Evolutionary conservation across 2,329 filamentous ascomycete genomes (phyloP), one percentile per base, ranked within the genome.

Genomic region (Exophiala bonariae): DNA sequence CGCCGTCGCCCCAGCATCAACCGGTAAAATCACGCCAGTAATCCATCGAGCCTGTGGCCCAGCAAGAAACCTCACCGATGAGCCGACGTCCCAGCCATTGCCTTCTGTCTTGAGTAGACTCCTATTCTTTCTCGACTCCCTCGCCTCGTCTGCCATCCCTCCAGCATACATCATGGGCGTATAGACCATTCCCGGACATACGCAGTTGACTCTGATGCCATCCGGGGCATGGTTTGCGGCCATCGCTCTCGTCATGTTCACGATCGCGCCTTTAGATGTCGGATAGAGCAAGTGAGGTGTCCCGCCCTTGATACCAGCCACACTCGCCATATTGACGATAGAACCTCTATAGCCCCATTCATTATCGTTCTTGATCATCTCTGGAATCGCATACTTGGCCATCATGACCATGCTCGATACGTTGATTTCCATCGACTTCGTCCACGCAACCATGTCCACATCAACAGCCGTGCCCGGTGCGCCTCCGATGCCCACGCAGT

Each of bases 371-470:
- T 69, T 71, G 18, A 55, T 52, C 82, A 86, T 86, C 3, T 68
- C 75, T 0, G 82, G 82, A 22, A 86, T 76, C 0, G 75, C 75
- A 55, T 79, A 77, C 57, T 83, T 83, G 14, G 71, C 69, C 80
- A 86, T 85, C 44, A 78, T 68, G 22, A 85, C 76, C 82, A 86
- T 86, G 56, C 77, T 82, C 3, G 74, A 75, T 3, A 86, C 79
- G 57, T 86, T 86, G 37, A 85, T 67, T 35, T 82, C 73, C 44
- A 86, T 70, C 0, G 76, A 73, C 41, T 70, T 71, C 0, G 75
- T 69, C 80, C 80, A 87, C 9, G 72, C 68, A 0, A 63, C 72
- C 70, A 83, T 76, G 56, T 85, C 79, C 1, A 85, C 77, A 0
- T 81, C 77, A 2, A 80, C 70, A 0, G 82, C 81, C 2, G 78